These are phyloP conservation scores for Fusarium beomiforme DNA, from an alignment of 2,329 filamentous ascomycete genomes.

Conservation along the genomic window DNA sequence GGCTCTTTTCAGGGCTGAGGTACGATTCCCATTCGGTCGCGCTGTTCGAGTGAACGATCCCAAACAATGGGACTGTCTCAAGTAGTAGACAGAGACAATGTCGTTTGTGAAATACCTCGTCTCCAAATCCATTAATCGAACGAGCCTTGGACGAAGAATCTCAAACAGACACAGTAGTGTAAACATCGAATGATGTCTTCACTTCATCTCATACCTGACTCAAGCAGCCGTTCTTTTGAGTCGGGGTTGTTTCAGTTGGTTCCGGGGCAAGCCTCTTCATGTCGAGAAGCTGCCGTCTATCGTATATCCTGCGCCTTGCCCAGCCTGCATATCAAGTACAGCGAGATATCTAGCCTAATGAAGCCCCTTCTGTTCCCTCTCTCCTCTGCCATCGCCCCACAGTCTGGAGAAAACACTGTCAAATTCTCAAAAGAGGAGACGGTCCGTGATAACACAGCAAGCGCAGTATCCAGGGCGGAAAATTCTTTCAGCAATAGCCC, in stretches of 20 bases:
- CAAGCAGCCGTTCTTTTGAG: slow-evolving; percentile 25
- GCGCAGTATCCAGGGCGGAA: slow-evolving; percentile 33
- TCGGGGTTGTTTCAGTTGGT: slow-evolving; percentile 32
- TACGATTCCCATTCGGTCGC: not conserved
- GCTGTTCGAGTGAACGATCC: not conserved
- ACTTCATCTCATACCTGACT: slow-evolving; percentile 12
- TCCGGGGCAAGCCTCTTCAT: slow-evolving; percentile 22
- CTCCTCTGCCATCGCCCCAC: slow-evolving; percentile 14
- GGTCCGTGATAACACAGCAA: slow-evolving; percentile 15
- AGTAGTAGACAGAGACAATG: slow-evolving; percentile 1
- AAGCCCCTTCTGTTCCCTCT: slow-evolving; percentile 17
- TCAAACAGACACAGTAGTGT: not conserved
- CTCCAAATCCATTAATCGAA: not conserved
- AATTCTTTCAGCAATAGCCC: slow-evolving; percentile 36
- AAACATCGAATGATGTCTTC: slow-evolving; percentile 9
- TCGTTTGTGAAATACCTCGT: not conserved
- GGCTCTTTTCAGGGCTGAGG: slow-evolving; percentile 6
- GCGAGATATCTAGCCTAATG: slow-evolving; percentile 5
- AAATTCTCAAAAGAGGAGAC: slow-evolving; percentile 9
- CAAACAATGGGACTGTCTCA: not conserved
- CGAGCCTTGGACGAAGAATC: not conserved
- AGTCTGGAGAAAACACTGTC: slow-evolving; percentile 1
- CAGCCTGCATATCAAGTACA: slow-evolving; percentile 5
- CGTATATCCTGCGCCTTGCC: slow-evolving; percentile 3
- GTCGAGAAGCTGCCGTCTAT: slow-evolving; percentile 14